Conservation (phyloP, 140 eudicot genomes). For the Anethum foeniculum region DNA sequence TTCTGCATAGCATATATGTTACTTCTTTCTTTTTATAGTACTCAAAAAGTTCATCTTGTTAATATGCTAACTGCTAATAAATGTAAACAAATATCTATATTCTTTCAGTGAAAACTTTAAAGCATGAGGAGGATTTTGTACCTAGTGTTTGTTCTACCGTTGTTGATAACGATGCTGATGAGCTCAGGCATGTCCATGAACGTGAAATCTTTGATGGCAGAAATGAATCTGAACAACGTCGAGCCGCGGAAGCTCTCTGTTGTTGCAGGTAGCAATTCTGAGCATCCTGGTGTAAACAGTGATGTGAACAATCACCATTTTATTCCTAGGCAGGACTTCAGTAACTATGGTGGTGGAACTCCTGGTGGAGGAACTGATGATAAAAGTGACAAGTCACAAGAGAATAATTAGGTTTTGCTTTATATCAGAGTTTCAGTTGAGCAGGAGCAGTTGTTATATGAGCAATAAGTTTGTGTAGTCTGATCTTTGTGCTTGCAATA, state of each 20-base stretch:
- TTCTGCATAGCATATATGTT: not conserved
- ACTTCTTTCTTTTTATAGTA: not conserved
- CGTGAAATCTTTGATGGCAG: conserved; percentile 2
- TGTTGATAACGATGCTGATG: conserved; percentile 7
- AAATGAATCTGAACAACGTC: not conserved
- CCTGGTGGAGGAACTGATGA: conserved; percentile 1
- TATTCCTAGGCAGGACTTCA: conserved; percentile 16
- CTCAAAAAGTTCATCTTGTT: not conserved
- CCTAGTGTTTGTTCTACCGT: conserved; percentile 9
- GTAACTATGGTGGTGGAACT: conserved; percentile 8
- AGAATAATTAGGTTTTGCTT: not conserved
- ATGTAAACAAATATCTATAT: not conserved
- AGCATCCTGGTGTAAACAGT: conserved; percentile 1
- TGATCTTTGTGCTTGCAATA: no score
- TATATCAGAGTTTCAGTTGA: not conserved
- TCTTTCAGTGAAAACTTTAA: not conserved
- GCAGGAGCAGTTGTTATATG: no score
- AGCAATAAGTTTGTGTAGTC: not conserved
- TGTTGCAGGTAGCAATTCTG: not conserved
- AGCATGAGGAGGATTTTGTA: conserved; percentile 2
- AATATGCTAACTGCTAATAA: no score
- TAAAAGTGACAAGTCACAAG: not conserved
- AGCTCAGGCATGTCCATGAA: conserved; percentile 14
- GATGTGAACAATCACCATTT: conserved; percentile 13
- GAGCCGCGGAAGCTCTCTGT: conserved; percentile 4